Evolutionary conservation across 768 basidiomycete genomes (phyloP), one percentile per base, ranked within the genome.

Genomic region (Phaffia australis): DNA sequence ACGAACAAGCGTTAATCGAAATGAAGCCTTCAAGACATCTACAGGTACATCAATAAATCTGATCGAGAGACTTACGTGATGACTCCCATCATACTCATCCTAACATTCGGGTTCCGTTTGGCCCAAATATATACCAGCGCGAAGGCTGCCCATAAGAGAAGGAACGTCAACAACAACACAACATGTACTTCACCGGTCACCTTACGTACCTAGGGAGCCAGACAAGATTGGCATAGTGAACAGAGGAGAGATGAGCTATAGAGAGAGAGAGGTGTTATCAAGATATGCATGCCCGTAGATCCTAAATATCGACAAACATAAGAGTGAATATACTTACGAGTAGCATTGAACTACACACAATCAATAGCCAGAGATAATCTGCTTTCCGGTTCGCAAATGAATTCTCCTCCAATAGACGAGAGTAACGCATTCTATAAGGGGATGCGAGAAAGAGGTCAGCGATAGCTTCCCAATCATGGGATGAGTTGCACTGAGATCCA

Each of bases 121-220:
- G 92, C 91, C 95, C 95, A 99, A 68, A 98, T 81, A 76, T 99
- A 99, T 50, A 97, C 95, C 3, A 94, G 87, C 2, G 94, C 89
- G 73, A 94, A 95, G 0, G 92, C 91, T 42, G 4, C 11, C 11
- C 11, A 42, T 42, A 11, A 42, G 11, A 42, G 35, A 42, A 11
- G 11, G 35, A 94, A n/a, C n/a, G n/a, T n/a, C n/a, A n/a, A n/a
- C n/a, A n/a, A n/a, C n/a, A n/a, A n/a, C n/a, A 5, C 35, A 42
- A 42, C 35, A 42, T 42, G 35, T 5, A 42, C 11, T 42, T 11
- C 35, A 42, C 35, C 35, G 4, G 4, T 11, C 35, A 11, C 4
- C 35, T 42, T 11, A 42, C 35, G 35, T 42, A 42, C 35, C 35
- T 25, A 68, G 82, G 0, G 91, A 85, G 0, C 90, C 88, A 5